Evolutionary conservation across 208 protist species (phyloP), one percentile per base, ranked within the genome.

Genomic region (Trypanosoma boissoni): DNA sequence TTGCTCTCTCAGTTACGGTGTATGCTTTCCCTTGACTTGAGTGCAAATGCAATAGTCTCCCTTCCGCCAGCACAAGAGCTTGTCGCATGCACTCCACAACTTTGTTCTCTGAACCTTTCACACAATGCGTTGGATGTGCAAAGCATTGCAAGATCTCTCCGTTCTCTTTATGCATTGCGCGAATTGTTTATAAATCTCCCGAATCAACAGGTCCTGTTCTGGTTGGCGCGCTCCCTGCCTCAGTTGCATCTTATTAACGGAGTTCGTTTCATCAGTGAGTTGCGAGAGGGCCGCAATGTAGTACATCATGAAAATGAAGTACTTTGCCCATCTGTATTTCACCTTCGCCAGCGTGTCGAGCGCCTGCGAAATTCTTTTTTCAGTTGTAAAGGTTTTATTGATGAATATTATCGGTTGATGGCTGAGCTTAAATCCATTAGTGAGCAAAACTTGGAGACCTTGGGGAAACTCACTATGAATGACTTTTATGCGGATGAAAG

Each of bases 11-110:
- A 36, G 27, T 28, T 54, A 10, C 49, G 3, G 16, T 18, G 20
- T 2, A 54, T 54, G 49, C 26, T 54, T 12, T 54, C 49, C 5
- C 27, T 54, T 1, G 49, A 54, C 20, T 28, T 54, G 10, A 54
- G 49, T 32, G 27, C 20, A 8, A 54, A 54, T 32, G 5, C 6
- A n/a, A 29, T 54, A 23, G 27, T 39, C 2, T 54, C 49, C 20
- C 49, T 54, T 54, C 49, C 49, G 20, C 9, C 12, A n/a, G 49
- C 26, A 6, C 29, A 4, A 1, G 26, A 36, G 10, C 10, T 54
- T 9, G 49, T 28, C 3, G 26, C 49, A 6, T 54, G 49, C 27
- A 54, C 36, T 21, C 49, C 49, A 3, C 49, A 36, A 10, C 27
- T 54, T 29, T 28, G 28, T 10, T 6, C 49, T 37, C 49, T 54